phyloP scores from a whole-genome alignment of 2,329 filamentous ascomycete species.

The Myriangium duriaei region DNA sequence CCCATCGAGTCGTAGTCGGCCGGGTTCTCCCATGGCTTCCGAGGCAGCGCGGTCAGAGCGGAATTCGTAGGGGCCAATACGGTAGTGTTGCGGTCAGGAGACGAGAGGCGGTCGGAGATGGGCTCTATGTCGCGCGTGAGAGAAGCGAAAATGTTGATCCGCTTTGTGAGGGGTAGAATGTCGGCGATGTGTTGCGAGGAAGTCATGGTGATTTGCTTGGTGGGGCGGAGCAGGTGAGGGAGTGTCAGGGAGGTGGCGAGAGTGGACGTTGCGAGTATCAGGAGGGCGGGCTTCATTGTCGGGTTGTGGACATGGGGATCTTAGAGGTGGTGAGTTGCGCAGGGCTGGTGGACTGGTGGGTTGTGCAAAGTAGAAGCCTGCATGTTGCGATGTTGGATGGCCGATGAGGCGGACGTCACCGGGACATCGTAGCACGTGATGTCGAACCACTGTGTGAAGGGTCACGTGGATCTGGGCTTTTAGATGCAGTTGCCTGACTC shows the following conservation, averaged over 20 bases:
- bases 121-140: conserved; percentile 63
- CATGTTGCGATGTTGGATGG: not conserved
- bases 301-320: not conserved
- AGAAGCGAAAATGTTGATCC: conserved; percentile 72
- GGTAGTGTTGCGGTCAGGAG: conserved; percentile 58
- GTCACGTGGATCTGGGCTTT: too few species aligned
- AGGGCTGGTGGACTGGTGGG: not conserved
- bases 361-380: not conserved
- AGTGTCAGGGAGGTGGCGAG: conserved; percentile 5
- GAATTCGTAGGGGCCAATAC: conserved; percentile 80
- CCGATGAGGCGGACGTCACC: not conserved
- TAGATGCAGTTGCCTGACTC: too few species aligned
- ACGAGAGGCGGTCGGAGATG: conserved; percentile 57
- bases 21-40: conserved; percentile 77
- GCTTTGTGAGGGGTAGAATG: conserved; percentile 65
- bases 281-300: conserved; percentile 1
- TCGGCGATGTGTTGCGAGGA: conserved; percentile 58
- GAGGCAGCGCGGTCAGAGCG: conserved; percentile 61
- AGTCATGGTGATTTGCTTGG: conserved; percentile 10
- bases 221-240: conserved; percentile 3
- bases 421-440: not conserved
- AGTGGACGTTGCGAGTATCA: not conserved
- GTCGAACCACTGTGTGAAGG: too few species aligned
- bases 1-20: conserved; percentile 58
- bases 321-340: not conserved